These are phyloP conservation scores for Cicer arietinum DNA, from an alignment of 306 rosid species.

Conservation along the genomic window DNA sequence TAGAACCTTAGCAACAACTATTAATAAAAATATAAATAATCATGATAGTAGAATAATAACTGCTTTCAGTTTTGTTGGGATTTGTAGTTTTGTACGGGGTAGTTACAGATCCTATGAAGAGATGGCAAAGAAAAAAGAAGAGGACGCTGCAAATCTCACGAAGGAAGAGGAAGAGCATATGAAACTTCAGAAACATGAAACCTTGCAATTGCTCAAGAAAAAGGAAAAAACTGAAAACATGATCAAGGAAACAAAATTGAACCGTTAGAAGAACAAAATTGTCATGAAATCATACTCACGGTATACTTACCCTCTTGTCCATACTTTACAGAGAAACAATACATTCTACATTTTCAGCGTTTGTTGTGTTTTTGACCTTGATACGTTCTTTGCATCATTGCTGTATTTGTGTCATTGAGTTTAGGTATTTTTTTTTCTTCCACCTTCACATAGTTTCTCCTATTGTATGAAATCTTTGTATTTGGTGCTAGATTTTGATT, in stretches of 20 bases:
- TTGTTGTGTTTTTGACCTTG: too few species aligned
- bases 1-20: constrained; percentile 1
- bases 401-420: too few species aligned
- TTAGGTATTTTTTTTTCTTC: too few species aligned
- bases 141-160: constrained; percentile 64
- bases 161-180: constrained; percentile 81
- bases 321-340: too few species aligned
- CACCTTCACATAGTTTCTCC: too few species aligned
- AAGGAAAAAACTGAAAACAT: constrained; percentile 88
- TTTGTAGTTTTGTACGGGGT: not conserved
- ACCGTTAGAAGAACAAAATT: constrained; percentile 57
- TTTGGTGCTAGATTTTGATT: too few species aligned
- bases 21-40: constrained; percentile 6
- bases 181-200: constrained; percentile 91
- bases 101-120: too few species aligned
- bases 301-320: too few species aligned
- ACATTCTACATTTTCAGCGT: too few species aligned
- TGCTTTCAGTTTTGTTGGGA: constrained; percentile 9
- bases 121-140: constrained; percentile 78
- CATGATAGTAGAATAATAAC: not conserved
- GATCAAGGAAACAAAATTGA: constrained; percentile 79
- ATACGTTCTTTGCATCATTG: too few species aligned
- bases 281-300: too few species aligned
- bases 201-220: constrained; percentile 79
- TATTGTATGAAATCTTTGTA: too few species aligned